Base-by-base conservation (phyloP, 805 yeast species). In the Nakazawaea anatomiae region DNA sequence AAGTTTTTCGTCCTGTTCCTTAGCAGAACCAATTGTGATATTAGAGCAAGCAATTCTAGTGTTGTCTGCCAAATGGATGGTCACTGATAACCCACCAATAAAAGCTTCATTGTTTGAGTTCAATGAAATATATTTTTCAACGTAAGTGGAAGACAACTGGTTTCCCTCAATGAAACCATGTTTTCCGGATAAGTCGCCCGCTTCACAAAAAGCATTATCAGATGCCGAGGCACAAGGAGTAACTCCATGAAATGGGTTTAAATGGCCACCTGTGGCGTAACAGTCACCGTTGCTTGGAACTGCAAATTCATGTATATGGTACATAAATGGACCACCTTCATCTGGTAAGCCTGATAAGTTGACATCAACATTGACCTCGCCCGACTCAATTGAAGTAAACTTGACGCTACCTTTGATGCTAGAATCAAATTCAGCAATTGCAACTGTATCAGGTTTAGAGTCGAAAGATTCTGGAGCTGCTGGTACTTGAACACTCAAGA, bases 1-100 rank as follows among this genome's bases (percentile, higher is more conserved):
- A 8, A 11, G 18, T 29, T 32, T 39, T 35, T 40, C 41, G 35
- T 32, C 11, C 8, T 32, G 11, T 32, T 32, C 35, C 11, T 32
- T 11, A 8, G 35, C 8, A 9, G 36, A 7, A 45, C 43, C 47
- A 14, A 60, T 52, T 44, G 62, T 61, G 46, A 79, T 76, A 56
- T 77, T 76, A 14, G 83, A 78, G 62, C 85, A 80, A 14, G 85
- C 84, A 60, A 79, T 71, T 55, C 71, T 73, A 39, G 79, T 72
- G 44, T 70, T 61, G 59, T 76, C 73, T 40, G 72, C 72, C 59
- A 64, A 73, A 59, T 80, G 85, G 58, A 80, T 72, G 18, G 73
- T 74, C 43, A 79, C 57, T 4, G 84, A 72, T 55, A 66, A 73
- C 14, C 76, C 76, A 48, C 73, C 65, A 48, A 74, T 63, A 48